phyloP scores from a whole-genome alignment of 768 basidiomycete species.

The Tricholoma flavovirens region DNA sequence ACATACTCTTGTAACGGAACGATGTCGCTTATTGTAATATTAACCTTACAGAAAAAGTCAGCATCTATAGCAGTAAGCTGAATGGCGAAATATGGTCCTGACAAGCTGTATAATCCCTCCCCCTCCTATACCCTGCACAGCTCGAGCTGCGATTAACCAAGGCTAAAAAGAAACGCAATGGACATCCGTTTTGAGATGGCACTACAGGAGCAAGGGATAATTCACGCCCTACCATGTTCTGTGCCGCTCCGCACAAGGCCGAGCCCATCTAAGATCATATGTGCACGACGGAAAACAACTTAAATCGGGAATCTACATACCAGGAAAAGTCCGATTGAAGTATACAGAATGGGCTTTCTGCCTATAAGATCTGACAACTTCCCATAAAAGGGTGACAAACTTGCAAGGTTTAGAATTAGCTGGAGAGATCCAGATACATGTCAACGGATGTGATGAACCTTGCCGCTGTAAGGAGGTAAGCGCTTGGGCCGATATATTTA shows the following conservation, averaged over 20 bases:
- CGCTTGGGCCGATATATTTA: slow-evolving; percentile 33
- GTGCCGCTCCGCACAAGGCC: slow-evolving; percentile 76
- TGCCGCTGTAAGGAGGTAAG: slow-evolving; percentile 68
- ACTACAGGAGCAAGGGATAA: not conserved
- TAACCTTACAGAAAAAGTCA: slow-evolving; percentile 31
- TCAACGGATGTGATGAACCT: slow-evolving; percentile 21
- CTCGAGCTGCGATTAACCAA: slow-evolving; percentile 73
- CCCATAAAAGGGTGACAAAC: slow-evolving; percentile 70
- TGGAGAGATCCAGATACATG: not conserved
- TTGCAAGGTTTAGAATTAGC: slow-evolving; percentile 9
- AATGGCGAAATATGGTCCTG: slow-evolving; percentile 1
- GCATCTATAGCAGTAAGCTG: not conserved
- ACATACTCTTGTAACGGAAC: slow-evolving; percentile 72
- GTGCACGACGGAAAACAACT: not conserved
- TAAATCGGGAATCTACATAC: slow-evolving; percentile 27
- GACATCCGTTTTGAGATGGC: not conserved
- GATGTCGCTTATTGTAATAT: slow-evolving; percentile 80
- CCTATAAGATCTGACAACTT: slow-evolving; percentile 61
- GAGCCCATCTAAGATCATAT: slow-evolving; percentile 53
- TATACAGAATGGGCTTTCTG: slow-evolving; percentile 65
- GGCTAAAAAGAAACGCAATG: slow-evolving; percentile 22
- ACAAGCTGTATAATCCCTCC: slow-evolving; percentile 74
- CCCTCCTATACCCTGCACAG: slow-evolving; percentile 80
- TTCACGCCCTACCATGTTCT: slow-evolving; percentile 45
- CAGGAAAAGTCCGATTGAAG: slow-evolving; percentile 62